Base-by-base conservation (phyloP, 306 rosid genomes). In the Luffa acutangula region DNA sequence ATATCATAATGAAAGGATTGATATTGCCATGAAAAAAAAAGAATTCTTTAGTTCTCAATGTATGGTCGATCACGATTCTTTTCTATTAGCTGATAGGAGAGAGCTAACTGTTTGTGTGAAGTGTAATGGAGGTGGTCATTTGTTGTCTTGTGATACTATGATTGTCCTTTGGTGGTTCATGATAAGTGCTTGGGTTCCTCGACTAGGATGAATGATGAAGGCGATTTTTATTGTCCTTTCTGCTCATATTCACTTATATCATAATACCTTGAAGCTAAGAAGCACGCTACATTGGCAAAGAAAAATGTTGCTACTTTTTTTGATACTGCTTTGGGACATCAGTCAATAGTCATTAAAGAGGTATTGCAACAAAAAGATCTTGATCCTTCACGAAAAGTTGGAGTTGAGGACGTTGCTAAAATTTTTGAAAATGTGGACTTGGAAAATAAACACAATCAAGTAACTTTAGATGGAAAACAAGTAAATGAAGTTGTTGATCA, bases 141-240 rank as follows among this genome's bases (percentile, higher is more conserved):
- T 89, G 81, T 81, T 91, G 84, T 82, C 73, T 70, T 94, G 97
- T 80, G 80, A 63, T 81, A 81, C 81, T 33, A 81, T 49, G 79
- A 85, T 81, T 94, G 97, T 85, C 87, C 88, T 63, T 34, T 89
- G 82, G 86, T 78, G 83, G 81, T 86, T 87, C 98, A 92, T 84
- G 87, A 87, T 85, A 82, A 59, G 78, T 91, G 97, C 71, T 52
- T 91, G 75, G 83, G 86, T 76, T 85, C 83, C 69, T 21, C 79
- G 36, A 80, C 82, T 64, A 83, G 75, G 46, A 74, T 86, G 76
- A 88, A 89, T 57, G 79, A 77, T 70, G 76, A 78, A 21, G 91
- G 85, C 4, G 81, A 85, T 51, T 87, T 85, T 64, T 76, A 84
- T 71, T 92, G 97, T 84, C 97, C 97, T n/a, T 90, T 89, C 76